Evolutionary conservation across 2,329 filamentous ascomycete genomes (phyloP).

Genomic region (Pyrenochaeta sp.): DNA sequence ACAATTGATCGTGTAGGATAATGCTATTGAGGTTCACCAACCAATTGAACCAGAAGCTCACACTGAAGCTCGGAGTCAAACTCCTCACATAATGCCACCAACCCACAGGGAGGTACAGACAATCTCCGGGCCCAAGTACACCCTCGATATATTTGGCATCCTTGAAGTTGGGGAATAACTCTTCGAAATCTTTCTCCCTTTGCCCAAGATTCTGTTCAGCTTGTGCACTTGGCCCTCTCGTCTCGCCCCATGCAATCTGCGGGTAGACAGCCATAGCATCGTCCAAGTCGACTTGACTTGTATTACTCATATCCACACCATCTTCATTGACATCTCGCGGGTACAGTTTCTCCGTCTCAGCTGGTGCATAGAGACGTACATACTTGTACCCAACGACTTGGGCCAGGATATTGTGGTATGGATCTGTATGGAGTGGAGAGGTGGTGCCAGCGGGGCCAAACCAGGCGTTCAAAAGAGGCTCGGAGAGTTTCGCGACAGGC

Average conservation of each 20-base stretch:
- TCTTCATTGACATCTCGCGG: conserved; percentile 67
- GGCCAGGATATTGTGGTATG: conserved; percentile 89
- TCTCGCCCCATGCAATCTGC: conserved; percentile 26
- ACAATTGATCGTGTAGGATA: no score
- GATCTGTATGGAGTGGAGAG: conserved; percentile 91
- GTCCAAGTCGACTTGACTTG: conserved; percentile 79
- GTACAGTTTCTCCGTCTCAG: conserved; percentile 63
- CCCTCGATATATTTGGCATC: conserved; percentile 75
- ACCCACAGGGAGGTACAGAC: conserved; percentile 86
- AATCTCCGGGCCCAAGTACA: conserved; percentile 81
- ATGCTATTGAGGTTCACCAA: neutral
- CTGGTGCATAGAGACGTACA: conserved; percentile 83
- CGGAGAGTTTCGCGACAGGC: conserved; percentile 43
- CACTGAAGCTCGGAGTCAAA: conserved; percentile 85
- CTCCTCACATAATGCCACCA: conserved; percentile 99
- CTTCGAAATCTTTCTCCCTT: conserved; percentile 27
- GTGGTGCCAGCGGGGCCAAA: conserved; percentile 88
- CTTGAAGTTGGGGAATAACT: conserved; percentile 62
- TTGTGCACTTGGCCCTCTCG: conserved; percentile 49
- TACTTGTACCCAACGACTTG: conserved; percentile 94
- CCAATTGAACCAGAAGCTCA: conserved; percentile 84
- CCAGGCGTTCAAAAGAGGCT: conserved; percentile 87
- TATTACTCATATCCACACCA: conserved; percentile 92
- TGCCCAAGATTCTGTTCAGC: conserved; percentile 18
- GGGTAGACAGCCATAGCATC: conserved; percentile 63